Evolutionary conservation across 345 rosid genomes (phyloP).

Genomic region (Salix udensis): DNA sequence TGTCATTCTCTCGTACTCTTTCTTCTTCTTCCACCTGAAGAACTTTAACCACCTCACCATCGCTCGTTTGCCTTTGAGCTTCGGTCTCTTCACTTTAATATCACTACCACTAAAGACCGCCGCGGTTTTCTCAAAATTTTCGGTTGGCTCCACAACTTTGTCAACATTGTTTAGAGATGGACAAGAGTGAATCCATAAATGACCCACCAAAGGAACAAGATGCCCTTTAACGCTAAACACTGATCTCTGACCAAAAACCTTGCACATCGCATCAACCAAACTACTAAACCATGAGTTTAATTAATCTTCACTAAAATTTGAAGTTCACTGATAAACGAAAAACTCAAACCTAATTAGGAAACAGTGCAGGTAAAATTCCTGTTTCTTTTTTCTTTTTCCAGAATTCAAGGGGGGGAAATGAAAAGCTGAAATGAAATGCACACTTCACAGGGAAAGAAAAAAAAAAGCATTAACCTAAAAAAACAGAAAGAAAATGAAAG

Average conservation of each 20-base stretch:
- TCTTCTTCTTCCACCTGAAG: constrained; percentile 95
- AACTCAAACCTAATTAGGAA: neutral
- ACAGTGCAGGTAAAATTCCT: neutral
- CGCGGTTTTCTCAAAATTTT: constrained; percentile 21
- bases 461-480: neutral
- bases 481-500: neutral
- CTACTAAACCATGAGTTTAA: constrained; percentile 47
- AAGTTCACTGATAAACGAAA: neutral
- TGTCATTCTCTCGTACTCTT: constrained; percentile 84
- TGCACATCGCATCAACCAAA: constrained; percentile 51
- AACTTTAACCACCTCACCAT: constrained; percentile 83
- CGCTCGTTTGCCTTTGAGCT: constrained; percentile 81
- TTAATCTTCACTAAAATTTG: neutral
- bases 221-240: constrained; percentile 3
- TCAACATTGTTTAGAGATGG: constrained; percentile 23
- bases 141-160: constrained; percentile 18
- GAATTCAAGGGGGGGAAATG: neutral
- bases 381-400: neutral
- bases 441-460: too few species aligned
- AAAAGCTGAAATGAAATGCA: too few species aligned
- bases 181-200: constrained; percentile 43
- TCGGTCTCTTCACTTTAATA: constrained; percentile 58
- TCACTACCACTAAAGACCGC: constrained; percentile 27
- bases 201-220: constrained; percentile 22
- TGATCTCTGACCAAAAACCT: constrained; percentile 44